Conservation (phyloP, 331 rosid genomes). For the Pyrus hybrid region DNA sequence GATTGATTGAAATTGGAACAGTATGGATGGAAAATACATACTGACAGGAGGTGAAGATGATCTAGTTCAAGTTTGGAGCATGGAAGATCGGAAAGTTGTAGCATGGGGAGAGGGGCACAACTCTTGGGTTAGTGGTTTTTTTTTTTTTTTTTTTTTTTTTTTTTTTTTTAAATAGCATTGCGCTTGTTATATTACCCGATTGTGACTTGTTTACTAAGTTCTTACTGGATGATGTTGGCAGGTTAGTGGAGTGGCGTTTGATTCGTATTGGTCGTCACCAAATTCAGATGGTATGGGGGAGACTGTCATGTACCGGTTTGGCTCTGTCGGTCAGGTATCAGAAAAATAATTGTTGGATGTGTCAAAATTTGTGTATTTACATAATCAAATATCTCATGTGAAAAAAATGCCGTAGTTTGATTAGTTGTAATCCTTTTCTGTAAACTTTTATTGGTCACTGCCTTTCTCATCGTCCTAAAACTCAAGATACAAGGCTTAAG, state of each 20-base stretch:
- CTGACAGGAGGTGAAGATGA: constrained; percentile 99
- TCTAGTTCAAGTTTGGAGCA: constrained; percentile 98
- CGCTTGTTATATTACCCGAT: neutral
- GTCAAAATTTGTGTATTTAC: neutral
- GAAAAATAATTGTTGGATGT: neutral
- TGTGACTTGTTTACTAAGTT: neutral
- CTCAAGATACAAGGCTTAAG: neutral
- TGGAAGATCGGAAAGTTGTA: constrained; percentile 93
- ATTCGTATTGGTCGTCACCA: constrained; percentile 93
- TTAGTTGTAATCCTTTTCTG: neutral
- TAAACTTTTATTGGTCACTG: neutral
- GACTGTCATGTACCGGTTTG: constrained; percentile 78
- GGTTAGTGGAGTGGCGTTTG: constrained; percentile 99
- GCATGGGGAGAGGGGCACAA: constrained; percentile 99
- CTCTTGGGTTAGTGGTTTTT: constrained; percentile 64
- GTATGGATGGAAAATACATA: constrained; percentile 87
- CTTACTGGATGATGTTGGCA: constrained; percentile 26
- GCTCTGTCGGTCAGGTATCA: constrained; percentile 95
- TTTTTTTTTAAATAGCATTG: constrained; percentile 2
- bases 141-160: no score
- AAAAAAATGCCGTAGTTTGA: neutral
- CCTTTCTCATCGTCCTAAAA: neutral
- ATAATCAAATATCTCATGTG: neutral
- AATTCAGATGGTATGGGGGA: constrained; percentile 67
- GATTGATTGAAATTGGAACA: constrained; percentile 23